Conservation (phyloP, 306 rosid genomes). For the Glycine latifolia region DNA sequence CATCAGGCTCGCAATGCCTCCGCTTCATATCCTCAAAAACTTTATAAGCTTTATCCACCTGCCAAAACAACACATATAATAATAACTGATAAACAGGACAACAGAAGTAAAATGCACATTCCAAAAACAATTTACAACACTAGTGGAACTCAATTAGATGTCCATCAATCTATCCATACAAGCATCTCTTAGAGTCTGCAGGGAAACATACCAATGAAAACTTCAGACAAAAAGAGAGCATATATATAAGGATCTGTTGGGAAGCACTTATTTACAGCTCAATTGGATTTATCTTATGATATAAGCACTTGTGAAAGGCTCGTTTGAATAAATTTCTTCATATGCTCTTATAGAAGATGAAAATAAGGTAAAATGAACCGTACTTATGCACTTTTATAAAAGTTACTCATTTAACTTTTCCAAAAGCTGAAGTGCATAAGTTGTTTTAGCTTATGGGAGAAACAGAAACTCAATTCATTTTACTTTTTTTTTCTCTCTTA, state of each 20-base stretch:
- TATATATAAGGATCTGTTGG: not conserved
- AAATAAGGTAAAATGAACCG: too few relatives aligned
- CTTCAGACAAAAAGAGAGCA: not conserved
- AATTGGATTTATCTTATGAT: not conserved
- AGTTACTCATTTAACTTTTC: not conserved
- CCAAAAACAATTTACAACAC: slow-evolving; percentile 19
- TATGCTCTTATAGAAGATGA: not conserved
- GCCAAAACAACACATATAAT: slow-evolving; percentile 55
- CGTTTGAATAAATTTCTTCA: not conserved
- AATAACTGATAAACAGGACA: slow-evolving; percentile 47
- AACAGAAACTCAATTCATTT: not conserved
- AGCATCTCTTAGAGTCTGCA: not conserved
- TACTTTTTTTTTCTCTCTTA: not conserved
- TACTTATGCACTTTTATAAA: not conserved
- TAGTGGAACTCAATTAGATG: slow-evolving; percentile 25
- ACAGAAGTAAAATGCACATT: not conserved
- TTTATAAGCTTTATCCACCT: slow-evolving; percentile 78
- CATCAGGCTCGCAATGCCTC: slow-evolving; percentile 86
- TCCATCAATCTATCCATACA: slow-evolving; percentile 33
- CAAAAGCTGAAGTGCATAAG: not conserved
- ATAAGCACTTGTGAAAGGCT: not conserved
- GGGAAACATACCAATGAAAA: not conserved
- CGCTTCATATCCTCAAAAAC: slow-evolving; percentile 86
- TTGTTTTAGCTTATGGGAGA: not conserved
- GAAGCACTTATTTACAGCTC: too few relatives aligned